Conservation (phyloP, 2,329 filamentous ascomycete genomes). For the Colletotrichum tanaceti region DNA sequence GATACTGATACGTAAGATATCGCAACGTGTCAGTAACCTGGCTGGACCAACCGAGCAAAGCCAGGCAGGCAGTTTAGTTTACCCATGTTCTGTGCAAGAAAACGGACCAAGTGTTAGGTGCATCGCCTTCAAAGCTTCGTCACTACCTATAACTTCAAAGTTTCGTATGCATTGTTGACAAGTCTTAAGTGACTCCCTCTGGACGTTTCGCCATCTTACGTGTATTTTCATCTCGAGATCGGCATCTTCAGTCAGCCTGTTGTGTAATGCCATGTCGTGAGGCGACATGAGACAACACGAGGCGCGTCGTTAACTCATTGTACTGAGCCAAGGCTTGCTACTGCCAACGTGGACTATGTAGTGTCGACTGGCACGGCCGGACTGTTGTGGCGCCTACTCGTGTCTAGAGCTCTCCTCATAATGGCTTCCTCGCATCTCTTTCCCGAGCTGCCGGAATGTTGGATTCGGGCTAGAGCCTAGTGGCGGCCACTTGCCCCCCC, state of each 20-base stretch:
- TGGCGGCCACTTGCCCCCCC: slow-evolving; percentile 28
- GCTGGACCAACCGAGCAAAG: slow-evolving; percentile 1
- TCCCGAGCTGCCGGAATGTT: slow-evolving; percentile 38
- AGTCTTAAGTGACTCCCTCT: slow-evolving; percentile 5
- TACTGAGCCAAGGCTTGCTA: background rate
- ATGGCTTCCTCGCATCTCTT: slow-evolving; percentile 18
- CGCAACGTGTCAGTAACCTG: slow-evolving; percentile 16
- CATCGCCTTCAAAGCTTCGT: slow-evolving; percentile 17
- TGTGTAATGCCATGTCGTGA: slow-evolving; percentile 10
- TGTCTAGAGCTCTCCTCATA: slow-evolving; percentile 17
- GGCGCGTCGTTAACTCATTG: background rate
- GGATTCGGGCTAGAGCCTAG: slow-evolving; percentile 36
- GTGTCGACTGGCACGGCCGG: background rate
- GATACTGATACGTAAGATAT: slow-evolving; percentile 1
- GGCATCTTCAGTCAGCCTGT: slow-evolving; percentile 3
- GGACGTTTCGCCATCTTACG: slow-evolving; percentile 11
- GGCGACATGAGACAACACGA: slow-evolving; percentile 22
- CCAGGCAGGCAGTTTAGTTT: slow-evolving; percentile 2
- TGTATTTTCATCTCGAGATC: background rate
- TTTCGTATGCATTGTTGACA: slow-evolving; percentile 12
- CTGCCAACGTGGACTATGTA: background rate
- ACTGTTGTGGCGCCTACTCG: slow-evolving; percentile 18
- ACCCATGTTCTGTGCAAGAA: slow-evolving; percentile 24
- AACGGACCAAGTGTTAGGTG: slow-evolving; percentile 23
- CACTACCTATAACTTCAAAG: no score